A percentile compares a stretch with the other conserved stretches of the same genome.
phyloP scores from a whole-genome alignment of 257 asterid genomes.

The Nicotiana attenuata region DNA sequence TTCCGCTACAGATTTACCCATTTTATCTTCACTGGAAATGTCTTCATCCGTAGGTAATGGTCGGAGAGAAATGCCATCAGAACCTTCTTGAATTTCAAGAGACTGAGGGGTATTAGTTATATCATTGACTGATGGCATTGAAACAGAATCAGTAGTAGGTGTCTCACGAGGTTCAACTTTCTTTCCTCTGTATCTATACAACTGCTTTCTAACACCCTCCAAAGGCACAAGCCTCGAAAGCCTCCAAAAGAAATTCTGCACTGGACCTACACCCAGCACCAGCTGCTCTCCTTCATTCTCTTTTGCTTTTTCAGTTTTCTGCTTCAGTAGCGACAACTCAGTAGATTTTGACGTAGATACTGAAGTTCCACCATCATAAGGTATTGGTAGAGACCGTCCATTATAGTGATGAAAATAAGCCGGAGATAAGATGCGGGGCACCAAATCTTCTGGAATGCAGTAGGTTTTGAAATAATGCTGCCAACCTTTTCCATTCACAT shows the following conservation, averaged over 20 bases:
- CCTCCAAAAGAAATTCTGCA: slow-evolving; percentile 92
- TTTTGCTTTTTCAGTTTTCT: slow-evolving; percentile 41
- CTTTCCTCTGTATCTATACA: slow-evolving; percentile 46
- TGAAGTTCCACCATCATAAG: slow-evolving; percentile 42
- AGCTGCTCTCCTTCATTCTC: slow-evolving; percentile 79
- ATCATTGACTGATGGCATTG: slow-evolving; percentile 58
- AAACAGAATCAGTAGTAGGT: slow-evolving; percentile 44
- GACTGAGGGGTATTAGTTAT: slow-evolving; percentile 64
- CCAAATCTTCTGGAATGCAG: slow-evolving; percentile 98
- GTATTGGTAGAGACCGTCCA: slow-evolving; percentile 33
- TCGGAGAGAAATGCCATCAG: slow-evolving; percentile 89
- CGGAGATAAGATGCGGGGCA: slow-evolving; percentile 95
- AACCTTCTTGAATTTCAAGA: slow-evolving; percentile 95
- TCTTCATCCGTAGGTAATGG: slow-evolving; percentile 67
- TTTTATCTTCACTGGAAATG: slow-evolving; percentile 39
- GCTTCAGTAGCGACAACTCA: slow-evolving; percentile 38
- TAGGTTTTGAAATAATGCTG: slow-evolving; percentile 79
- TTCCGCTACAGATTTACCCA: slow-evolving; percentile 46
- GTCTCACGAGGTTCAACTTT: slow-evolving; percentile 43
- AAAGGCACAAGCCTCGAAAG: slow-evolving; percentile 94
- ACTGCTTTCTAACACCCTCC: slow-evolving; percentile 71
- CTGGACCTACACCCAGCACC: slow-evolving; percentile 97
- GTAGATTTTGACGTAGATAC: slow-evolving; percentile 34
- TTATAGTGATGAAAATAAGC: slow-evolving; percentile 98
- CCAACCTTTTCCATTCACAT: slow-evolving; percentile 91